phyloP scores from a whole-genome alignment of 192 early-diverging fungal genomes.

The Coemansia sp. region DNA sequence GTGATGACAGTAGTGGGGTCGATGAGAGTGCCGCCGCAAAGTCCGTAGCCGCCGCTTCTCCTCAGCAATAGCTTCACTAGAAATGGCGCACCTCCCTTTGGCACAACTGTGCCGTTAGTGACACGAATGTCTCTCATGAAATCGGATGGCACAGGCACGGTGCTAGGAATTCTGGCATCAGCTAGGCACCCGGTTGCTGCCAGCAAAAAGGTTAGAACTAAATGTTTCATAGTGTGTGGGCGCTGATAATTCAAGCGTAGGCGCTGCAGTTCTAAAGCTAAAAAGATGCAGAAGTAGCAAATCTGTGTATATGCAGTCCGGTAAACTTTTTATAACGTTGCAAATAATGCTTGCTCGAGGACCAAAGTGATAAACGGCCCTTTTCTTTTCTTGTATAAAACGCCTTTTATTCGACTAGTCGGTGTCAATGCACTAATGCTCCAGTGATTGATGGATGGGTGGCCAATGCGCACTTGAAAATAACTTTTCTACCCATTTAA shows the following conservation, averaged over 20 bases:
- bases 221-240: background rate
- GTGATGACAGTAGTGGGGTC: constrained; percentile 36
- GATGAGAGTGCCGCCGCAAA: constrained; percentile 49
- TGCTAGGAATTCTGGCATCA: background rate
- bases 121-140: constrained; percentile 24
- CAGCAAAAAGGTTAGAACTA: background rate
- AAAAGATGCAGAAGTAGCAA: background rate
- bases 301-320: background rate
- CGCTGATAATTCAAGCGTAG: background rate
- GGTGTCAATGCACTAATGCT: background rate
- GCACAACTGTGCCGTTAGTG: constrained; percentile 40
- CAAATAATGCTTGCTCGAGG: background rate
- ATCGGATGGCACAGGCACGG: background rate
- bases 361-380: background rate
- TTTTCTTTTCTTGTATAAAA: background rate
- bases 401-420: background rate
- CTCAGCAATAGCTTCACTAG: constrained; percentile 22
- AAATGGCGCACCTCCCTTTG: constrained; percentile 30
- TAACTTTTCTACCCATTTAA: background rate
- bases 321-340: background rate
- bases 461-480: background rate
- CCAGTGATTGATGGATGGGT: background rate
- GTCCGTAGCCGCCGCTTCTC: constrained; percentile 1
- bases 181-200: background rate
- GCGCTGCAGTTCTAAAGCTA: background rate